phyloP scores from a whole-genome alignment of 2,329 filamentous ascomycete genomes.

The Onygenales sp. region DNA sequence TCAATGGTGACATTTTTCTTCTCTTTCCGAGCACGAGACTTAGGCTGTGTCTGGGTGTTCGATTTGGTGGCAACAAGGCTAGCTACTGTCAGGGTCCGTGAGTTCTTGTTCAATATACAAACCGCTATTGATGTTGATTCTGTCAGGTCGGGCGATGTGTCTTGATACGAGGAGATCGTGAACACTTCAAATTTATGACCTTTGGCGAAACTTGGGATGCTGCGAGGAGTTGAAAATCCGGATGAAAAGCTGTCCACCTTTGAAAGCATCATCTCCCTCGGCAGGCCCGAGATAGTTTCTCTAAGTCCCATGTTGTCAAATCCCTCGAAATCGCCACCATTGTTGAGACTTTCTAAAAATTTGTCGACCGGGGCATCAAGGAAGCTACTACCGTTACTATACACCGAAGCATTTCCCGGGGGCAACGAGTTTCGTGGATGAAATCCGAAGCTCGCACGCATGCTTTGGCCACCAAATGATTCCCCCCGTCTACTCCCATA shows the following conservation, averaged over 20 bases:
- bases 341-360: slow-evolving; percentile 58
- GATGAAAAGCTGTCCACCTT: slow-evolving; percentile 61
- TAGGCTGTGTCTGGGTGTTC: not conserved
- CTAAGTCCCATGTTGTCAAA: slow-evolving; percentile 64
- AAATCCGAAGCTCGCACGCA: slow-evolving; percentile 52
- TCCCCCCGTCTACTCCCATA: slow-evolving; percentile 54
- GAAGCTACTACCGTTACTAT: slow-evolving; percentile 49
- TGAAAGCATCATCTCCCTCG: slow-evolving; percentile 61
- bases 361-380: slow-evolving; percentile 60
- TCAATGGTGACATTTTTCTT: slow-evolving; percentile 10
- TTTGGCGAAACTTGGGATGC: slow-evolving; percentile 17
- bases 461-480: slow-evolving; percentile 61
- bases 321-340: slow-evolving; percentile 54
- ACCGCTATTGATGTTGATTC: slow-evolving; percentile 34
- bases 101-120: slow-evolving; percentile 60
- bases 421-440: slow-evolving; percentile 49
- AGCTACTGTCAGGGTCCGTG: slow-evolving; percentile 58
- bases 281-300: slow-evolving; percentile 61
- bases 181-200: slow-evolving; percentile 44
- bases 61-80: slow-evolving; percentile 44
- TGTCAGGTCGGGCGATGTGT: slow-evolving; percentile 20
- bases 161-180: slow-evolving; percentile 45
- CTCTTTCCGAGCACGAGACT: slow-evolving; percentile 19
- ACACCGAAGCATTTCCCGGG: slow-evolving; percentile 36
- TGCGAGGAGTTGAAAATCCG: slow-evolving; percentile 32